Base-by-base conservation (phyloP, 768 basidiomycete species). In the Leccinum sublutescens region DNA sequence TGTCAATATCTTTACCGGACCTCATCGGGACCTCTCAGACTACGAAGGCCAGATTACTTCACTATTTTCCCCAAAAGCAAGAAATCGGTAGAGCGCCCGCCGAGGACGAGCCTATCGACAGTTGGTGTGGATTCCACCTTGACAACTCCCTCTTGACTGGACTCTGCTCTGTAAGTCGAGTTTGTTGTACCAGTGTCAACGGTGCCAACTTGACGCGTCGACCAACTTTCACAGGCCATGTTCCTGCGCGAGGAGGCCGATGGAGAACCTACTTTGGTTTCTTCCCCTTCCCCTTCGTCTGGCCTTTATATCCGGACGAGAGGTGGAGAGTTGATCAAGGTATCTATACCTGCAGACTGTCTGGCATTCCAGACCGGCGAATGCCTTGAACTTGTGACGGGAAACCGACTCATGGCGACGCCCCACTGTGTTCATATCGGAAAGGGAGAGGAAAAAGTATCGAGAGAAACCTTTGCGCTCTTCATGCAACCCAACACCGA, bases 311-410 rank as follows among this genome's bases (percentile, higher is more conserved):
- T 99, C 65, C 86, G 86, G 50, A 93, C 91, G 21, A 85, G 95
- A 34, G 87, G 88, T 3, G 88, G 90, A 2, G 77, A 85, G 23
- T 72, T 95, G 27, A 85, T 84, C 14, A 95, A 93, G 71, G 93
- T 96, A 17, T 80, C 85, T 2, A 97, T 99, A 62, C 96, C 97
- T 4, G 68, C 76, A 17, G 84, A 91, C 68, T 92, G 88, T 67
- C 76, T 96, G 54, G 96, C 95, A 3, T 98, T 99, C 74, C 97
- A 99, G 73, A 98, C 95, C 0, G 97, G 97, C 6, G 95, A 99
- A 75, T 93, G 96, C 9, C 83, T 99, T 21, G 88, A 97, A 71
- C 78, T 98, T 23, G 88, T 95, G 23, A 98, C 96, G 2, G 85
- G 80, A 10, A 85, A 87, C 14, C 83, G 80, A 56, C 79, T 99